Evolutionary conservation across 176 grass and related monocot species (phyloP).

Genomic region (Saccharum officinarum): DNA sequence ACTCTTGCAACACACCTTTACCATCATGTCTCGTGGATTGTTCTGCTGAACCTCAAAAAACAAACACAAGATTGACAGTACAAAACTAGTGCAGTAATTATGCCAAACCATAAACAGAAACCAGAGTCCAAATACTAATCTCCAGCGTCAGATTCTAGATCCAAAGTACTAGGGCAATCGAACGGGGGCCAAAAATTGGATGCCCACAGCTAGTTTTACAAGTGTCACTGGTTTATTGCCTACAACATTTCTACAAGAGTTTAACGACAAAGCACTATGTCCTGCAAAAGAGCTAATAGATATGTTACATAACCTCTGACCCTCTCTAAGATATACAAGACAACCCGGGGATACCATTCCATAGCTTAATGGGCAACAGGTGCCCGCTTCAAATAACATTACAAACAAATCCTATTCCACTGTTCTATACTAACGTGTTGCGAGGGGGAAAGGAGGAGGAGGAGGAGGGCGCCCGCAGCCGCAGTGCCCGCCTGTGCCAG

Average conservation of each 20-base stretch:
- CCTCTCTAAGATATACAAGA: background rate
- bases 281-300: constrained; percentile 43
- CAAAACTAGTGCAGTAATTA: background rate
- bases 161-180: constrained; percentile 1
- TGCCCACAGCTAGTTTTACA: constrained; percentile 21
- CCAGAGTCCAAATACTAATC: background rate
- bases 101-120: background rate
- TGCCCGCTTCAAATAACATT: constrained; percentile 46
- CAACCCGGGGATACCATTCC: background rate
- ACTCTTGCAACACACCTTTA: background rate
- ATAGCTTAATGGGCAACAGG: constrained; percentile 22
- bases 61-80: background rate
- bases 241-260: constrained; percentile 39
- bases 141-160: constrained; percentile 6
- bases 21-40: background rate
- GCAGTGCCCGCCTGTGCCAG: too few relatives aligned
- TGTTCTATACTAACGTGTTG: constrained; percentile 53
- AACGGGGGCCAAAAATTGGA: background rate
- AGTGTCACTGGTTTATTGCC: constrained; percentile 38
- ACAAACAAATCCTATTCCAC: constrained; percentile 61
- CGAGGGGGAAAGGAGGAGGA: too few relatives aligned
- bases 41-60: background rate
- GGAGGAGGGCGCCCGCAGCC: too few relatives aligned
- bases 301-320: constrained; percentile 38
- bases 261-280: constrained; percentile 16